Evolutionary conservation across 2,329 filamentous ascomycete species (phyloP).

Genomic region (Scorias spongiosa): DNA sequence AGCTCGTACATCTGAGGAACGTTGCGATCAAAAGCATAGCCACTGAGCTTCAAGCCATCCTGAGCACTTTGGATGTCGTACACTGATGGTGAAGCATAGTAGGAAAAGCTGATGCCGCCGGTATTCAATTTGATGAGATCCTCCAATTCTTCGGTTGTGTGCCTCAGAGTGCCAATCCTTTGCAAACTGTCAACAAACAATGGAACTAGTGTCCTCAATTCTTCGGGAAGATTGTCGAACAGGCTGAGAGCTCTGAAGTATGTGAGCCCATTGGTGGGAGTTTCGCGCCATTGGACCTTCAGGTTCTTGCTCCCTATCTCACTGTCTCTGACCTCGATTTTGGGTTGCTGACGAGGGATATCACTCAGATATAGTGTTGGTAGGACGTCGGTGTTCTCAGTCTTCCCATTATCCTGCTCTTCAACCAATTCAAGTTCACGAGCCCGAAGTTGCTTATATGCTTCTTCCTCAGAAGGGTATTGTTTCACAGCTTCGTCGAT

Average conservation of each 20-base stretch:
- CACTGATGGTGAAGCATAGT: constrained; percentile 69
- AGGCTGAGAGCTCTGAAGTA: constrained; percentile 86
- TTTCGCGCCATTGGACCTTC: constrained; percentile 77
- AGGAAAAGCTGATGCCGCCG: constrained; percentile 71
- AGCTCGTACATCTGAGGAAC: constrained; percentile 84
- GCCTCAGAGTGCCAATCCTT: constrained; percentile 75
- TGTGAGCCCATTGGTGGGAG: constrained; percentile 85
- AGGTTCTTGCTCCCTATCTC: constrained; percentile 38
- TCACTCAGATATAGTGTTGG: constrained; percentile 80
- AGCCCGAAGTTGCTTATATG: constrained; percentile 54
- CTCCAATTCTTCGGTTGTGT: constrained; percentile 87
- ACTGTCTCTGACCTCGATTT: constrained; percentile 48
- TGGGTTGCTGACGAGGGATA: constrained; percentile 66
- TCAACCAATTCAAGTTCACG: constrained; percentile 63
- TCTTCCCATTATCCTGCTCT: constrained; percentile 53
- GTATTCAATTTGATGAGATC: constrained; percentile 94
- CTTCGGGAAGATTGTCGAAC: constrained; percentile 64
- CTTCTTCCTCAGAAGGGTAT: constrained; percentile 56
- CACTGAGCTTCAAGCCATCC: constrained; percentile 72
- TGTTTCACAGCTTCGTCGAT: constrained; percentile 54
- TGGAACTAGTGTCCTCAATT: constrained; percentile 70
- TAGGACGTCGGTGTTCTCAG: constrained; percentile 72
- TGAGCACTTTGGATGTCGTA: constrained; percentile 52
- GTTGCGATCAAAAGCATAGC: constrained; percentile 80
- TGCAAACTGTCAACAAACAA: constrained; percentile 86